Evolutionary conservation across 2,329 filamentous ascomycete genomes (phyloP).

Genomic region (Cladosporium halotolerans): DNA sequence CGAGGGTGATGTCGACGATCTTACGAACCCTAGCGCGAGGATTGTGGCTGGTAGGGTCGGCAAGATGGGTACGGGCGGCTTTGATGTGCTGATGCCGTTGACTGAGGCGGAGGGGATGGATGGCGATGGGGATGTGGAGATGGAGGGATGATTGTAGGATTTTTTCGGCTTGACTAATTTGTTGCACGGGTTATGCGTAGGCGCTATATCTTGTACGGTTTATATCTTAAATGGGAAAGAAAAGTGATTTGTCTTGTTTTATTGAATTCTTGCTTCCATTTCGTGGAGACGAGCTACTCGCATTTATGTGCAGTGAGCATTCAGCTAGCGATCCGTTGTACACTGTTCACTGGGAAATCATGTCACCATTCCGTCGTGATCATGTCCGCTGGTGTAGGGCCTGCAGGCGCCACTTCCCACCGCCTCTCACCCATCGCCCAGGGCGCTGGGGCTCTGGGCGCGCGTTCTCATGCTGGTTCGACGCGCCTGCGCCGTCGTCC

Average conservation of each 20-base stretch:
- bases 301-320: too few species aligned
- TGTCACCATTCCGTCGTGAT: too few species aligned
- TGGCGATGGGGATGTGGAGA: conserved; percentile 18
- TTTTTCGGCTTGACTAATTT: not conserved
- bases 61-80: conserved; percentile 80
- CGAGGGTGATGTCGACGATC: conserved; percentile 83
- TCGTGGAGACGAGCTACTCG: too few species aligned
- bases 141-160: conserved; percentile 15
- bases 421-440: too few species aligned
- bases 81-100: conserved; percentile 62
- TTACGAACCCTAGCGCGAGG: conserved; percentile 76
- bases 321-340: too few species aligned
- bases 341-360: too few species aligned
- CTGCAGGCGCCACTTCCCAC: too few species aligned
- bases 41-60: conserved; percentile 82
- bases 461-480: too few species aligned
- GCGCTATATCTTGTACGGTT: not conserved
- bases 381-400: too few species aligned
- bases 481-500: not conserved
- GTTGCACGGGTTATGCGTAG: not conserved
- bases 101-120: conserved; percentile 1
- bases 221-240: conserved; percentile 1
- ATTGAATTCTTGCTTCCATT: too few species aligned
- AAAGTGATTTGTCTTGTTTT: too few species aligned
- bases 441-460: too few species aligned